Evolutionary conservation across 352 stramenopile species (phyloP).

Genomic region (Pythium folliculosum): DNA sequence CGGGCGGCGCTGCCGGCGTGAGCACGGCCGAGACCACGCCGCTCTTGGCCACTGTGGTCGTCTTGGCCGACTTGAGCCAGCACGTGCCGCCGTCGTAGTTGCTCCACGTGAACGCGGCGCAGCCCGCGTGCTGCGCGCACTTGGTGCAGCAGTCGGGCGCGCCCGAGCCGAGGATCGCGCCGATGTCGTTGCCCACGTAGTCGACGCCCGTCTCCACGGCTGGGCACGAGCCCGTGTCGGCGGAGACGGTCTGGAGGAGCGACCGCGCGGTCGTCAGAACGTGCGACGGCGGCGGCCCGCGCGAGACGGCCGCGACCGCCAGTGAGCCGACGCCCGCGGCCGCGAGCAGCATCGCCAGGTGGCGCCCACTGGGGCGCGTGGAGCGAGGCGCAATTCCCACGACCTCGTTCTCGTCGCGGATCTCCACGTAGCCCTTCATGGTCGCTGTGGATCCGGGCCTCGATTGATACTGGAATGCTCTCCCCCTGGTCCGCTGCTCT

Average conservation of each 20-base stretch:
- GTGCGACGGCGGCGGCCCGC: not conserved
- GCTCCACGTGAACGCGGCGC: constrained; percentile 30
- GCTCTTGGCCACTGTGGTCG: not conserved
- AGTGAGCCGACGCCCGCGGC: not conserved
- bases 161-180: constrained; percentile 6
- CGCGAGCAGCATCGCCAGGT: constrained; percentile 3
- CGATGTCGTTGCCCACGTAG: constrained; percentile 30
- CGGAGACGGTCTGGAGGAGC: not conserved
- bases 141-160: constrained; percentile 24
- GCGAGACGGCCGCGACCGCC: not conserved
- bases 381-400: too few species aligned
- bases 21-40: constrained; percentile 17
- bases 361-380: not conserved
- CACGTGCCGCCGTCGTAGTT: constrained; percentile 30
- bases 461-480: not conserved
- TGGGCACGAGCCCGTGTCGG: constrained; percentile 7
- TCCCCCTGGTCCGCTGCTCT: not conserved
- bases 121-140: constrained; percentile 14
- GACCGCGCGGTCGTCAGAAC: not conserved
- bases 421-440: constrained; percentile 4
- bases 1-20: not conserved
- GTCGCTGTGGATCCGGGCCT: not conserved
- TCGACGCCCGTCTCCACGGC: constrained; percentile 15
- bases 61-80: constrained; percentile 33
- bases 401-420: not conserved